Conservation (phyloP, 1,284 basidiomycete genomes). For the Ganoderma sinense region DNA sequence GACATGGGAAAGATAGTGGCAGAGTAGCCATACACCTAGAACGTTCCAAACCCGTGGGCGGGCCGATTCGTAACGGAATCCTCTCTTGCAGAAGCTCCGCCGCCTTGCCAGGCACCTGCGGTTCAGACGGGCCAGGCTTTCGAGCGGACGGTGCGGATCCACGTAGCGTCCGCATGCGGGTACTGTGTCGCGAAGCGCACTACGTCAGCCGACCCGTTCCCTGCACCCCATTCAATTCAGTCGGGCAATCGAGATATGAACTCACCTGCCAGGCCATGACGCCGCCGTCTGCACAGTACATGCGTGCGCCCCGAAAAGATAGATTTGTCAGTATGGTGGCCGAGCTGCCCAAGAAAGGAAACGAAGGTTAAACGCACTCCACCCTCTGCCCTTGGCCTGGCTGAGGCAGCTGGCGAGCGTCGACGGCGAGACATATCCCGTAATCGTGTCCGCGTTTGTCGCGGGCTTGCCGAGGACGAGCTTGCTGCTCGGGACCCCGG, state of each 20-base stretch:
- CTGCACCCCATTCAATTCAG: neutral
- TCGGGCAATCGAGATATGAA: neutral
- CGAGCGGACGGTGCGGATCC: constrained; percentile 50
- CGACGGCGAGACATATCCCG: constrained; percentile 61
- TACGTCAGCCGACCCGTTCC: constrained; percentile 12
- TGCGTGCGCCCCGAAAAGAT: constrained; percentile 6
- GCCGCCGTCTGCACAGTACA: constrained; percentile 51
- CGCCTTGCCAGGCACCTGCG: neutral
- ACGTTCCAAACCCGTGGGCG: neutral
- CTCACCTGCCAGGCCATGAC: constrained; percentile 46
- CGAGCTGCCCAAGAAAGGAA: neutral
- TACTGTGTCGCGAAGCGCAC: constrained; percentile 37
- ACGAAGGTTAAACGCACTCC: constrained; percentile 49
- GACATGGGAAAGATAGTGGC: no score
- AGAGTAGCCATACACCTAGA: neutral
- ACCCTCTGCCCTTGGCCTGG: constrained; percentile 61
- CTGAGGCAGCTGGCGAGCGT: constrained; percentile 62
- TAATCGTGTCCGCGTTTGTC: constrained; percentile 56
- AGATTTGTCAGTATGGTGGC: neutral
- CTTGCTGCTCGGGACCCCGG: constrained; percentile 57
- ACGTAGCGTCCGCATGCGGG: constrained; percentile 53
- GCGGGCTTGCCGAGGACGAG: constrained; percentile 73
- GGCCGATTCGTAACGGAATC: neutral
- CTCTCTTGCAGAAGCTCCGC: neutral
- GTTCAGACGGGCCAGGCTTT: constrained; percentile 39